A percentile compares a stretch with the other conserved stretches of the same genome.
phyloP scores from a whole-genome alignment of 441 rosid genomes.

The Gossypium schwendimanii region DNA sequence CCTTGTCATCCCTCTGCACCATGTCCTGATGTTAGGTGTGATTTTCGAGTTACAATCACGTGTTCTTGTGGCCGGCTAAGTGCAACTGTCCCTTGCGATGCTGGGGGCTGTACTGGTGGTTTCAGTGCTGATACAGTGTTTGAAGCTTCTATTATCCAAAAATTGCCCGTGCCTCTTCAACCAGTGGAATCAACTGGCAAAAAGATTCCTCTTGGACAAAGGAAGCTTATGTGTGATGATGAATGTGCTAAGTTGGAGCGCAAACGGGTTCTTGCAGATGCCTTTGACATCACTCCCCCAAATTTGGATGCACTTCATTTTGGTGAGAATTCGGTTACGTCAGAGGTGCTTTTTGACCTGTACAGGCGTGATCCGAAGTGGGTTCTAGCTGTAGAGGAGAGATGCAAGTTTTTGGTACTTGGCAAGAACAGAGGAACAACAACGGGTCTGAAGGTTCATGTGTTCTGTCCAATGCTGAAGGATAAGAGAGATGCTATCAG shows the following conservation, averaged over 20 bases:
- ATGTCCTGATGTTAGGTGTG: conserved; percentile 91
- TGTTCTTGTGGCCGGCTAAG: conserved; percentile 87
- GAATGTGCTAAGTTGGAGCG: conserved; percentile 94
- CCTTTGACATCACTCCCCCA: conserved; percentile 74
- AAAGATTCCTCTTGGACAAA: conserved; percentile 75
- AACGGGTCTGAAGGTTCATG: conserved; percentile 69
- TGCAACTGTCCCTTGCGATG: conserved; percentile 77
- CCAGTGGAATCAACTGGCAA: conserved; percentile 54
- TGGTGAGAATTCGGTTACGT: conserved; percentile 64
- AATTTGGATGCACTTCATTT: conserved; percentile 88
- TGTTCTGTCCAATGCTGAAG: conserved; percentile 89
- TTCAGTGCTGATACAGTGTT: conserved; percentile 41
- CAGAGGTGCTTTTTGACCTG: conserved; percentile 72
- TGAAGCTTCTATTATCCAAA: conserved; percentile 69
- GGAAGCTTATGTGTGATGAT: conserved; percentile 83
- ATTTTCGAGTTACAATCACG: conserved; percentile 60
- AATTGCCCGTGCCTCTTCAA: conserved; percentile 72
- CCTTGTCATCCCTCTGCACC: conserved; percentile 72
- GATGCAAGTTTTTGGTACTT: conserved; percentile 86
- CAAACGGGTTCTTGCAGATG: conserved; percentile 86
- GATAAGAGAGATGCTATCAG: conserved; percentile 89
- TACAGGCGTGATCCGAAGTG: conserved; percentile 91
- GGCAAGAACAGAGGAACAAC: conserved; percentile 69
- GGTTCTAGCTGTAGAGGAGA: conserved; percentile 88
- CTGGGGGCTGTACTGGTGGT: conserved; percentile 55